Conservation (phyloP, 1,139 yeast species). For the Wickerhamomyces sp. region DNA sequence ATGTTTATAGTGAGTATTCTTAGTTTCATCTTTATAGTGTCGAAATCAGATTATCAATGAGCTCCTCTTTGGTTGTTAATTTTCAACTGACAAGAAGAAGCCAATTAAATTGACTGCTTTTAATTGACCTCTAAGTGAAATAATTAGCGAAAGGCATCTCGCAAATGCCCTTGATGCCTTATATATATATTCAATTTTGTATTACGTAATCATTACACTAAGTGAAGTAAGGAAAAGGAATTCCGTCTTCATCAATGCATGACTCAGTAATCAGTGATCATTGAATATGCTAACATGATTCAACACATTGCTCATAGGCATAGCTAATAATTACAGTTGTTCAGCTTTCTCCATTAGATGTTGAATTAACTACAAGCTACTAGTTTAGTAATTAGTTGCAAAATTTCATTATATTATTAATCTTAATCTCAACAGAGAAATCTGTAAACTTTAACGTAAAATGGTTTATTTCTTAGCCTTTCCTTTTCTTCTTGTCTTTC, state of each 20-base stretch:
- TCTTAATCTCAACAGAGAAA: slow-evolving; percentile 45
- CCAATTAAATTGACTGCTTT: not conserved
- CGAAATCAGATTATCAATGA: too few relatives aligned
- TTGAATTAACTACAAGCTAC: not conserved
- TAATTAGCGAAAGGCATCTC: not conserved
- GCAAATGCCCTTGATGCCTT: not conserved
- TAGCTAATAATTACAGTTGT: too few relatives aligned
- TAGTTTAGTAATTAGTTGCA: not conserved
- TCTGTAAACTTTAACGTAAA: slow-evolving; percentile 32
- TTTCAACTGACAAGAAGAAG: not conserved
- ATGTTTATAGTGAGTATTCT: too few relatives aligned
- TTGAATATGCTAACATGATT: too few relatives aligned
- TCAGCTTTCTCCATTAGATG: too few relatives aligned
- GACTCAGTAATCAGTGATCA: too few relatives aligned
- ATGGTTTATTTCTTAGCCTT: slow-evolving; percentile 28
- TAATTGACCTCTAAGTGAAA: slow-evolving; percentile 1
- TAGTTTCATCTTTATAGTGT: too few relatives aligned
- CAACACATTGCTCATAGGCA: too few relatives aligned
- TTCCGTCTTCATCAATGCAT: too few relatives aligned
- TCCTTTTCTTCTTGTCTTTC: slow-evolving; percentile 42
- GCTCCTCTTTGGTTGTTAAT: not conserved
- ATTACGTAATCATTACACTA: too few relatives aligned
- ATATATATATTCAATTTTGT: not conserved
- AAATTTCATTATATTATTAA: not conserved
- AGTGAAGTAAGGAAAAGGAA: too few relatives aligned